Percentiles rank a stretch among this genome's conserved stretches.
Conservation (phyloP, 2,329 filamentous ascomycete species). For the Aureobasidium sp. region DNA sequence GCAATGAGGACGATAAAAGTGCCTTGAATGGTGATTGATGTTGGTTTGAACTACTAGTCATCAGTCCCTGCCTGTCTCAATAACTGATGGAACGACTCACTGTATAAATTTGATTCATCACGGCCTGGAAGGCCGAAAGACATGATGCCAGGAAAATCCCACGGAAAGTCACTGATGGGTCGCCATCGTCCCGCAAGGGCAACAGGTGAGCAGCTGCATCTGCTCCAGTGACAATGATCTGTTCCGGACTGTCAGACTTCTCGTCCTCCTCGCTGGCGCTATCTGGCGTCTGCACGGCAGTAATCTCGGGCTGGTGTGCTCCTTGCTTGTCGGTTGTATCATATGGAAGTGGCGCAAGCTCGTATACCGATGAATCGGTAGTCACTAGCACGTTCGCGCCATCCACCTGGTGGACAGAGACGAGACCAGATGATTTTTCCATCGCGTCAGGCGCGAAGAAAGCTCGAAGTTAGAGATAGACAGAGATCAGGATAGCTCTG, state of each 20-base stretch:
- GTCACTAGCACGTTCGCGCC: background rate
- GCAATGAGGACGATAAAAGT: slow-evolving; percentile 29
- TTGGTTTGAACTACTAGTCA: slow-evolving; percentile 15
- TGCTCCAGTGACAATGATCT: slow-evolving; percentile 45
- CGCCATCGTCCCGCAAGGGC: slow-evolving; percentile 46
- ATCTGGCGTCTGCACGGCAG: background rate
- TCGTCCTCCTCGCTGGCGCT: background rate
- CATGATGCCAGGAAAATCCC: slow-evolving; percentile 44
- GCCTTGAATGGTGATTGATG: slow-evolving; percentile 10
- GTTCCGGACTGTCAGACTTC: background rate
- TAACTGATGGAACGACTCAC: slow-evolving; percentile 27
- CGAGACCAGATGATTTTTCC: background rate
- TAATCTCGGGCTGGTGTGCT: background rate
- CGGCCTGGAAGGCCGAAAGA: slow-evolving; percentile 47
- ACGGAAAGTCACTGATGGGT: slow-evolving; percentile 47
- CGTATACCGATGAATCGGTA: background rate
- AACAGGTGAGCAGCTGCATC: slow-evolving; percentile 46
- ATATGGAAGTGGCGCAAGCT: background rate
- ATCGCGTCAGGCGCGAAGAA: background rate
- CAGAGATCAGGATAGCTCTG: background rate
- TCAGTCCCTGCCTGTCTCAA: background rate
- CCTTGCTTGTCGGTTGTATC: background rate
- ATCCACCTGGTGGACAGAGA: background rate
- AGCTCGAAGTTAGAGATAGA: background rate
- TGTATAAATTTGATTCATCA: slow-evolving; percentile 50